Base-by-base conservation (phyloP, 805 yeast species). In the Kuraishia ogatae region DNA sequence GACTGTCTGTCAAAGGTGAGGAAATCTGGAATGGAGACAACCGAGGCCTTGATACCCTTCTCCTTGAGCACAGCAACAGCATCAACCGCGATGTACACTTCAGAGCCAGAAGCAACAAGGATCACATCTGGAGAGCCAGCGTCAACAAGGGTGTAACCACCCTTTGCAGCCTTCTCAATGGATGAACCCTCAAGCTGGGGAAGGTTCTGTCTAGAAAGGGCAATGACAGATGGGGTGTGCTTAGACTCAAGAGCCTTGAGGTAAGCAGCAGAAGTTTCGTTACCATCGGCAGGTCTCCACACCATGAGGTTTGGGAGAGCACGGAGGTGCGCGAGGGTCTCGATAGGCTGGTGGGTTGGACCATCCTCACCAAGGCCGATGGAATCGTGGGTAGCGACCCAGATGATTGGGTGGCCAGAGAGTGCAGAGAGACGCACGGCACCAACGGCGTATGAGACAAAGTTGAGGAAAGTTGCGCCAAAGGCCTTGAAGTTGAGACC, bases 401-500 rank as follows among this genome's bases (percentile, higher is more conserved):
- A 87, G 64, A 83, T 79, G 63, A 87, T 83, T 62, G 93, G 94
- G 69, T 84, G 89, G 63, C 88, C 89, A 56, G 93, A 85, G 60
- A 88, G 75, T 56, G 96, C 93, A 56, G 93, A 79, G 69, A 88
- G 80, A 82, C 96, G 84, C 54, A 87, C 83, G 65, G 96, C 91
- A 78, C 94, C 94, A 48, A 92, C 82, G 63, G 91, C 94, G 66
- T 87, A 87, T 13, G 85, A 80, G 60, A 81, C 85, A 65, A 93
- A 93, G 84, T 94, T 93, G 74, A 93, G 81, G 91, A 93, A 93
- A 68, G 99, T 93, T 76, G 97, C 98, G 73, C 97, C 97, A 78
- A 85, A 92, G 64, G 91, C 85, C 74, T 85, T 87, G 81, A 79
- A 83, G 78, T 89, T 89, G 60, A 87, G 88, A 76, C 87, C 87